These are phyloP conservation scores for Candida chilensis DNA, from an alignment of 805 yeast species.

Conservation along the genomic window DNA sequence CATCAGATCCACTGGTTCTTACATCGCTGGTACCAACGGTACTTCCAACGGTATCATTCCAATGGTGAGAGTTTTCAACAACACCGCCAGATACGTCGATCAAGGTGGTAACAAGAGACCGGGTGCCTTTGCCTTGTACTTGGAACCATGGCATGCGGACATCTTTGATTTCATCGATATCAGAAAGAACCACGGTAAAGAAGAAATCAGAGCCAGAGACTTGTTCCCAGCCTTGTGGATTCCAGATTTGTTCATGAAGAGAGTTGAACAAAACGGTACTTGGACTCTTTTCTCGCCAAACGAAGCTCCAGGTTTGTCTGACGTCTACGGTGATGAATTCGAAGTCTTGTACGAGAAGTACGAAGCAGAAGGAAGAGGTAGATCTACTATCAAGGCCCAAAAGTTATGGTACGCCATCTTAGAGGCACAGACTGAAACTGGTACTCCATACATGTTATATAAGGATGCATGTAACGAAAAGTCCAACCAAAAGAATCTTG, in stretches of 20 bases:
- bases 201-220: conserved; percentile 89
- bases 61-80: conserved; percentile 92
- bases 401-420: conserved; percentile 84
- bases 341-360: conserved; percentile 61
- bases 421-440: conserved; percentile 93
- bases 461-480: conserved; percentile 87
- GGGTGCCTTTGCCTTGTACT: conserved; percentile 89
- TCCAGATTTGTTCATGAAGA: conserved; percentile 88
- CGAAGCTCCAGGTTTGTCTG: conserved; percentile 79
- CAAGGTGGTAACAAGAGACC: conserved; percentile 99
- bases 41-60: conserved; percentile 89
- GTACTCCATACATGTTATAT: conserved; percentile 90
- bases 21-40: conserved; percentile 89
- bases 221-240: conserved; percentile 92
- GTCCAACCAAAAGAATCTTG: conserved; percentile 87
- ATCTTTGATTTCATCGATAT: conserved; percentile 79
- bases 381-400: conserved; percentile 70
- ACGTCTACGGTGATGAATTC: conserved; percentile 80
- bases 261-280: conserved; percentile 67
- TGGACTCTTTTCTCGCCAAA: conserved; percentile 92
- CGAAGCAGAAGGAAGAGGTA: conserved; percentile 61
- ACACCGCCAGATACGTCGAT: conserved; percentile 94
- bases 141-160: conserved; percentile 98
- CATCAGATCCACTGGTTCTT: conserved; percentile 79
- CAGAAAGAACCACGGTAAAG: conserved; percentile 91